Evolutionary conservation across 225 moss, liverwort and hornwort species (phyloP).

Genomic region (Straminergon stramineum): DNA sequence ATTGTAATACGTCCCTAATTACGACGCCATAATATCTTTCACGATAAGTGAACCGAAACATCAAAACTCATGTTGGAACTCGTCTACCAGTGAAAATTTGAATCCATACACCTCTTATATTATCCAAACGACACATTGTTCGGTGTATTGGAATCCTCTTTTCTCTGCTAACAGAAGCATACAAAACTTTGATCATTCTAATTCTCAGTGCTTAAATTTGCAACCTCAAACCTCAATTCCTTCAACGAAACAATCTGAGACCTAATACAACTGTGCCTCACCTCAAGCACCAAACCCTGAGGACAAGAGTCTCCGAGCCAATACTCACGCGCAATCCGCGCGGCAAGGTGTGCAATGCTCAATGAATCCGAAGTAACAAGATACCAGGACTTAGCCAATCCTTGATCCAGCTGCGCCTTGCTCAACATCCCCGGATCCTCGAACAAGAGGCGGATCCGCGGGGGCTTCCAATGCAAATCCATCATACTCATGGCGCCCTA

Average conservation of each 20-base stretch:
- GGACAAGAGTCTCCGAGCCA: slow-evolving; percentile 19
- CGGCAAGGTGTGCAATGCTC: slow-evolving; percentile 18
- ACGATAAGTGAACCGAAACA: not conserved
- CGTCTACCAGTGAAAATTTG: not conserved
- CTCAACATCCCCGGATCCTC: slow-evolving; percentile 24
- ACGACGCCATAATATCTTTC: not conserved
- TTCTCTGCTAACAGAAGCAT: not conserved
- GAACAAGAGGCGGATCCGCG: slow-evolving; percentile 41
- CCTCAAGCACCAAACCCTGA: slow-evolving; percentile 36
- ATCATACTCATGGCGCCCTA: not conserved
- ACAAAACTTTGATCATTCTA: not conserved
- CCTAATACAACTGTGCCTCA: not conserved
- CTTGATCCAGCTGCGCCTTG: slow-evolving; percentile 24
- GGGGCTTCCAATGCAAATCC: slow-evolving; percentile 8
- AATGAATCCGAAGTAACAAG: slow-evolving; percentile 10
- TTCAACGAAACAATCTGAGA: not conserved
- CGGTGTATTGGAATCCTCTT: not conserved
- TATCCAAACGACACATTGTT: not conserved
- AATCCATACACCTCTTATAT: not conserved
- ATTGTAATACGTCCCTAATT: not conserved
- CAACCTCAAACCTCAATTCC: not conserved
- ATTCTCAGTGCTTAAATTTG: not conserved
- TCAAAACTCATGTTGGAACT: not conserved
- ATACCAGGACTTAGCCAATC: slow-evolving; percentile 47
- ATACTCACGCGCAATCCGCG: slow-evolving; percentile 13